These are phyloP conservation scores for Colletotrichum cordylinicola DNA, from an alignment of 2,329 filamentous ascomycete species.

Conservation along the genomic window DNA sequence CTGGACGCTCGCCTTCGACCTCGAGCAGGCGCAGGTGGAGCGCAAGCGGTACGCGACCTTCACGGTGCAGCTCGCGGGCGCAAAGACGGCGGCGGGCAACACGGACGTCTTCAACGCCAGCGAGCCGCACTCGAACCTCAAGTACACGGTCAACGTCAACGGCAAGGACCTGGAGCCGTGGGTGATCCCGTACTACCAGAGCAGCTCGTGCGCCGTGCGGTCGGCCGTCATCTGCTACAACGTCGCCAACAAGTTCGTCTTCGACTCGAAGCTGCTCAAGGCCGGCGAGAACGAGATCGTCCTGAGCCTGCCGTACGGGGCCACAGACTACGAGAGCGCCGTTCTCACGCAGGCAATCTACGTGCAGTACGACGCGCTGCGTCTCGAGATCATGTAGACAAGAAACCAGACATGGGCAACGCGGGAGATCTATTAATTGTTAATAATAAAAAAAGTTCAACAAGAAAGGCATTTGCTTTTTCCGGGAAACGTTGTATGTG, in stretches of 20 bases:
- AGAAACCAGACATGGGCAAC: neutral
- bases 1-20: slow-evolving; percentile 59
- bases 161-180: slow-evolving; percentile 48
- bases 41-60: slow-evolving; percentile 57
- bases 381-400: slow-evolving; percentile 54
- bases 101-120: slow-evolving; percentile 60
- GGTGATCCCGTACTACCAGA: slow-evolving; percentile 63
- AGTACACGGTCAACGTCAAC: slow-evolving; percentile 44
- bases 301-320: slow-evolving; percentile 61
- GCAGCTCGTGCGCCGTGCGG: slow-evolving; percentile 63
- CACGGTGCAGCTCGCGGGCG: slow-evolving; percentile 67
- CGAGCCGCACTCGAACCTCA: slow-evolving; percentile 56
- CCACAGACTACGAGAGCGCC: slow-evolving; percentile 61
- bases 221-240: slow-evolving; percentile 65
- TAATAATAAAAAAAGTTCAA: neutral
- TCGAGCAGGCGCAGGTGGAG: slow-evolving; percentile 42
- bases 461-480: neutral
- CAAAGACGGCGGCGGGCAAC: slow-evolving; percentile 66
- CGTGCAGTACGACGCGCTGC: slow-evolving; percentile 67
- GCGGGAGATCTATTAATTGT: neutral
- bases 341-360: slow-evolving; percentile 58
- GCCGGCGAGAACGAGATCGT: slow-evolving; percentile 57
- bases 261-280: slow-evolving; percentile 50
- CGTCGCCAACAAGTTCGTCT: slow-evolving; percentile 60
- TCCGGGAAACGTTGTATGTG: neutral